Base-by-base conservation (phyloP, 805 yeast species). In the Wickerhamiella domercqiae region DNA sequence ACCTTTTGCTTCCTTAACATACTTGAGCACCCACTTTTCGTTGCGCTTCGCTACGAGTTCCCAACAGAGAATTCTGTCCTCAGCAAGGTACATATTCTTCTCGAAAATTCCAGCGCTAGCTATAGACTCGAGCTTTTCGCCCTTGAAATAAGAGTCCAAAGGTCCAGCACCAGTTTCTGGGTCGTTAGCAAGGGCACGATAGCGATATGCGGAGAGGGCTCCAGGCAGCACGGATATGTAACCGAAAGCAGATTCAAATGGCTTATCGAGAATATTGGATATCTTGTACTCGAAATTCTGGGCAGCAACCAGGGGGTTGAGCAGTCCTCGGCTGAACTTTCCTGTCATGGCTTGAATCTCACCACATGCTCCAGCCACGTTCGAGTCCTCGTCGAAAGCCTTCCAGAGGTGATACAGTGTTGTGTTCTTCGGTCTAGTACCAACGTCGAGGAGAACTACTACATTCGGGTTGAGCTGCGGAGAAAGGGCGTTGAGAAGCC, bases 301-400 rank as follows among this genome's bases (percentile, higher is more conserved):
- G 1, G 95, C 82, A 0, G 96, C 96, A 34, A 87, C 95, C 31
- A 87, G 62, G 7, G 97, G 97, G 56, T 87, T 87, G 17, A 81
- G 56, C 43, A 90, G 63, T 46, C 86, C 82, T 18, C 62, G 51
- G 71, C 96, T 83, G 21, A 75, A 78, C 49, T 75, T 79, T 32
- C 98, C 99, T 50, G 83, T 84, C 81, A 87, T 78, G 0, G 97
- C 83, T 44, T 79, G 79, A 53, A 90, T 86, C 57, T 90, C 97
- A 44, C 99, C 99, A 11, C 97, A 96, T 1, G 94, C 98, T 45
- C 99, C 99, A 0, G 95, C 99, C 37, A 90, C 94, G 50, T 87
- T 86, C 1, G 96, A 84, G 54, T 90, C 96, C 48, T 75, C 70
- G 57, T 90, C 98, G 57, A 90, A 90, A 0, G 95, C 93, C 58